Evolutionary conservation across 2,329 filamentous ascomycete species (phyloP), one percentile per base, ranked within the genome.

Genomic region (Aspergillus glaucus): DNA sequence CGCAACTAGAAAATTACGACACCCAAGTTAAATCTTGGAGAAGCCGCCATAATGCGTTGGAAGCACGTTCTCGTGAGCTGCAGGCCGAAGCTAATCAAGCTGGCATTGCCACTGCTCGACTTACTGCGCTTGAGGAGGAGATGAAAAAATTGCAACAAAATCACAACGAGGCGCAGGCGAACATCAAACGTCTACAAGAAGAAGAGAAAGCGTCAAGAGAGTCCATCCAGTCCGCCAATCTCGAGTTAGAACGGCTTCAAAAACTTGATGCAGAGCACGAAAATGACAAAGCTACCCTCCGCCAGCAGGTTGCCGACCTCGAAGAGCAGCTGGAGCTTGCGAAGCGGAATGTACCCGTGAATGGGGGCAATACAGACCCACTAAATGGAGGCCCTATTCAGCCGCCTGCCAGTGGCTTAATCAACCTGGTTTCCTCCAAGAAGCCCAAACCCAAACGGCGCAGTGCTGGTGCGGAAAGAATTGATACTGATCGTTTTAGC

Each of bases 51-150:
- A 95, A 91, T 62, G 85, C 87, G 19, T 79, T 97, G 55, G 93
- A 98, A 71, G 84, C 84, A 47, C 82, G 91, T 48, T 87, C 91
- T 43, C 95, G 95, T 74, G 93, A 98, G 66, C 79, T 98, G 48
- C 93, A 98, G 70, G 86, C 86, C 30, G 93, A 98, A 70, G 93
- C 93, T 52, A 98, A 98, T 70, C 92, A 97, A 73, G 93, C 92
- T 47, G 93, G 93, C 72, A 96, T 97, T 62, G 88, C 88, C 2
- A 90, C 92, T 46, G 93, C 93, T 55, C 87, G 89, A 57, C 78
- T 98, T 47, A 84, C 87, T 60, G 88, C 86, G 44, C 88, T 97
- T 84, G 93, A 98, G 68, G 87, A 90, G 59, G 93, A 98, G 64
- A 95, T 97, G 87, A 85, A 85, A 75, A 91, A 88, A 70, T 77